Conservation (phyloP, 495 filamentous ascomycete genomes). For the Aspergillus saccharolyticus region DNA sequence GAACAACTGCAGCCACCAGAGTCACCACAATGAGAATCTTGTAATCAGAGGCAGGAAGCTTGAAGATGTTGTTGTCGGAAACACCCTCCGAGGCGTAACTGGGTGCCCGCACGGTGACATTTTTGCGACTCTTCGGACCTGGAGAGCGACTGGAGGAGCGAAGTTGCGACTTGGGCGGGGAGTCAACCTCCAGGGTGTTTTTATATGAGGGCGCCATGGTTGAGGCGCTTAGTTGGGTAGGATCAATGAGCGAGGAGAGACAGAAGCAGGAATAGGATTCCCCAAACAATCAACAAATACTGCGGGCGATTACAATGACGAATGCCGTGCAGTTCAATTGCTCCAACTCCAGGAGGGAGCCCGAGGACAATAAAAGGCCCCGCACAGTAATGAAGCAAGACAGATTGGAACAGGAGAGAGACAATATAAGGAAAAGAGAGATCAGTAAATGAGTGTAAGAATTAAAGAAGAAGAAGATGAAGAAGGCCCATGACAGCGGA, state of each 20-base stretch:
- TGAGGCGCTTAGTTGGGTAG: background rate
- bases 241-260: conserved; percentile 2
- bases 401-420: conserved; percentile 10
- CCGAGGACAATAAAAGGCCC: conserved; percentile 1
- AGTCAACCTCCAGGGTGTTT: conserved; percentile 36
- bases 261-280: background rate
- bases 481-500: conserved; percentile 35
- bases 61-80: conserved; percentile 48
- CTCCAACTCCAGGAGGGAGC: conserved; percentile 13
- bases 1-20: conserved; percentile 68
- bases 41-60: conserved; percentile 74
- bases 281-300: background rate
- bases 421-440: conserved; percentile 20
- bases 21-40: conserved; percentile 68
- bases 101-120: conserved; percentile 15
- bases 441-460: conserved; percentile 38
- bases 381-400: background rate
- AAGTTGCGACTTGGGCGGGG: conserved; percentile 28
- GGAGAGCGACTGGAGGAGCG: conserved; percentile 42
- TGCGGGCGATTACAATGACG: conserved; percentile 4
- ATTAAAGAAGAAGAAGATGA: conserved; percentile 13
- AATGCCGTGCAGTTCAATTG: conserved; percentile 4
- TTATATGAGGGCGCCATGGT: conserved; percentile 37
- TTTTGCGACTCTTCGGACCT: conserved; percentile 39
- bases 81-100: conserved; percentile 52